These are phyloP conservation scores for Thelonectria olida DNA, from an alignment of 2,329 filamentous ascomycete genomes.

Conservation along the genomic window DNA sequence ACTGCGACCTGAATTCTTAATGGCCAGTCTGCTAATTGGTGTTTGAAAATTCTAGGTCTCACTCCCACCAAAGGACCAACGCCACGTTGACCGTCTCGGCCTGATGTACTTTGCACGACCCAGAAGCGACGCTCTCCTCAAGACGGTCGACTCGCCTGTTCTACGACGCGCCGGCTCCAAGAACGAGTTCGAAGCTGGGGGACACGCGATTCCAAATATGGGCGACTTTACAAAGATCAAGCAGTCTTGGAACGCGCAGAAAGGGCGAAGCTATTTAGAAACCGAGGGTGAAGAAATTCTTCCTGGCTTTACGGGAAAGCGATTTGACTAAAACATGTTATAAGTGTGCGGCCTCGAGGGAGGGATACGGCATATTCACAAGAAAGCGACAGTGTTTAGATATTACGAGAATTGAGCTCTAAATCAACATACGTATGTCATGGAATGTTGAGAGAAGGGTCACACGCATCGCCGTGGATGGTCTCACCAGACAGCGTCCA, in stretches of 20 bases:
- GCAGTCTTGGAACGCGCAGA: conserved; percentile 46
- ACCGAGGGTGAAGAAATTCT: conserved; percentile 3
- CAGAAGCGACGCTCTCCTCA: conserved; percentile 24
- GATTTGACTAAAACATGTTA: background rate
- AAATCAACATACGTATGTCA: too few species aligned
- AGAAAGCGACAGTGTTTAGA: too few species aligned
- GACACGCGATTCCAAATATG: conserved; percentile 43
- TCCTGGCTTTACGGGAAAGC: background rate
- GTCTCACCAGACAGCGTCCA: too few species aligned
- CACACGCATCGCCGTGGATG: too few species aligned
- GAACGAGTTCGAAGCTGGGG: conserved; percentile 48
- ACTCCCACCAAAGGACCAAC: conserved; percentile 19
- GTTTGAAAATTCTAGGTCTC: conserved; percentile 8
- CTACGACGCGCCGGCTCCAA: background rate
- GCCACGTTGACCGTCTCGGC: conserved; percentile 18
- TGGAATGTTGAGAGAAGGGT: too few species aligned
- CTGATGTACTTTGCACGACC: conserved; percentile 52
- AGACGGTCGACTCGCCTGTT: background rate
- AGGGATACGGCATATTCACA: too few species aligned
- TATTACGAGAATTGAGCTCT: too few species aligned
- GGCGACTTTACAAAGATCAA: conserved; percentile 47
- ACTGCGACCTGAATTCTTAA: too few species aligned
- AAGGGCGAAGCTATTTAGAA: conserved; percentile 22
- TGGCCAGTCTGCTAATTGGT: too few species aligned
- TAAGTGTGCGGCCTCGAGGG: too few species aligned